These are phyloP conservation scores for Entelexis sorbosivorans DNA, from an alignment of 1,139 yeast species.

Conservation along the genomic window DNA sequence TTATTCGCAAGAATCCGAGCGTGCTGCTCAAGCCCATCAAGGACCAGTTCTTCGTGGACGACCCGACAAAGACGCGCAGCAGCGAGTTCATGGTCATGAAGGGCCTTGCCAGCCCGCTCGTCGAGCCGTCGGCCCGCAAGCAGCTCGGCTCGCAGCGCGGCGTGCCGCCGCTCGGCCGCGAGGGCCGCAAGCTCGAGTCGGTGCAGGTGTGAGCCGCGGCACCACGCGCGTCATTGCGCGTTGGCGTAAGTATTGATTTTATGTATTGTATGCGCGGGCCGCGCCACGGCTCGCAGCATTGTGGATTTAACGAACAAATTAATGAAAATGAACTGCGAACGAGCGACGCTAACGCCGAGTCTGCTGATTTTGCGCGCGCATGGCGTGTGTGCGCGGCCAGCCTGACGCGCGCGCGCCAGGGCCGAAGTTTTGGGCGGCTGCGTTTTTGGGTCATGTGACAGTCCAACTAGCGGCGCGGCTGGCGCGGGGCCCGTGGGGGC, in stretches of 20 bases:
- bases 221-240: too few relatives aligned
- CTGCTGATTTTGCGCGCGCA: too few relatives aligned
- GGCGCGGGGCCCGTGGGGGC: too few relatives aligned
- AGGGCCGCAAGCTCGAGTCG: slow-evolving; percentile 43
- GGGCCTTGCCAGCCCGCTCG: slow-evolving; percentile 78
- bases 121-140: slow-evolving; percentile 35
- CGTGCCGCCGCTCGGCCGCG: slow-evolving; percentile 66
- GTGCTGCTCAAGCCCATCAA: slow-evolving; percentile 81
- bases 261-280: too few relatives aligned
- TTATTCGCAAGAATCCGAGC: slow-evolving; percentile 53
- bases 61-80: slow-evolving; percentile 57
- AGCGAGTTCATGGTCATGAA: slow-evolving; percentile 77
- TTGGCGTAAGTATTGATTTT: too few relatives aligned
- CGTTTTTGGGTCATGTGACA: background rate
- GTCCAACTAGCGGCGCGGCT: background rate
- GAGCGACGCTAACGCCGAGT: too few relatives aligned
- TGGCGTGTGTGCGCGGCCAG: too few relatives aligned
- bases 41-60: slow-evolving; percentile 77
- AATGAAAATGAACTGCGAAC: too few relatives aligned
- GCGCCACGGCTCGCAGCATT: too few relatives aligned
- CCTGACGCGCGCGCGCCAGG: too few relatives aligned
- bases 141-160: slow-evolving; percentile 21
- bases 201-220: background rate
- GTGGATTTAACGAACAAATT: too few relatives aligned
- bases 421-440: too few relatives aligned